phyloP scores from a whole-genome alignment of 805 yeast genomes.

The Hanseniaspora valbyensis region DNA sequence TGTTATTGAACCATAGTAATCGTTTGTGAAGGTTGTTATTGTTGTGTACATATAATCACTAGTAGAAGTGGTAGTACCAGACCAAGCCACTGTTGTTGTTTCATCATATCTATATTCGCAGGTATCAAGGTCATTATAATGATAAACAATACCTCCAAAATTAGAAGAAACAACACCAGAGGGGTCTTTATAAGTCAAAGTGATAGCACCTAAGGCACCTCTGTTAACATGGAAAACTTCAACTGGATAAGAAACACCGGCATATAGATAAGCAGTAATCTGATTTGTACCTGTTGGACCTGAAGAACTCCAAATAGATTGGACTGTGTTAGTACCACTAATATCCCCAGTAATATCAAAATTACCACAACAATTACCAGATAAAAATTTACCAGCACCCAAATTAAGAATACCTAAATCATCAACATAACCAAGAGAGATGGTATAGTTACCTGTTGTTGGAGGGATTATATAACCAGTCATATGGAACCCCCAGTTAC shows the following conservation, averaged over 20 bases:
- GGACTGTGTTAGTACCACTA: neutral
- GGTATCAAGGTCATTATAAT: constrained; percentile 6
- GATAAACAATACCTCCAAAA: neutral
- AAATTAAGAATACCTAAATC: neutral
- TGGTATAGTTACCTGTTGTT: neutral
- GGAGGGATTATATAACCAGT: neutral
- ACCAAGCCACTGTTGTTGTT: constrained; percentile 14
- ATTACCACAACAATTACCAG: constrained; percentile 1
- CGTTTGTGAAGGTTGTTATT: too few species aligned
- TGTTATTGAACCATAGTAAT: too few species aligned
- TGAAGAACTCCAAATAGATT: neutral
- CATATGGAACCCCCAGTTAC: neutral
- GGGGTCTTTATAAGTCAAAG: neutral
- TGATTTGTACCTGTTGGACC: neutral
- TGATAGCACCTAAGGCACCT: neutral
- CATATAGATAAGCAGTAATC: neutral
- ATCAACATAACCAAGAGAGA: neutral
- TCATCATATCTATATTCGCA: constrained; percentile 1
- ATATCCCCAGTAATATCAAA: neutral
- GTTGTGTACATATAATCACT: constrained; percentile 17
- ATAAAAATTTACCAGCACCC: neutral
- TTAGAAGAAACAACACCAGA: neutral
- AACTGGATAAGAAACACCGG: neutral
- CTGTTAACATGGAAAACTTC: neutral
- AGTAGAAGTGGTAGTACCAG: constrained; percentile 13